Base-by-base conservation (phyloP, 768 basidiomycete species). In the Podaxis pistillaris region DNA sequence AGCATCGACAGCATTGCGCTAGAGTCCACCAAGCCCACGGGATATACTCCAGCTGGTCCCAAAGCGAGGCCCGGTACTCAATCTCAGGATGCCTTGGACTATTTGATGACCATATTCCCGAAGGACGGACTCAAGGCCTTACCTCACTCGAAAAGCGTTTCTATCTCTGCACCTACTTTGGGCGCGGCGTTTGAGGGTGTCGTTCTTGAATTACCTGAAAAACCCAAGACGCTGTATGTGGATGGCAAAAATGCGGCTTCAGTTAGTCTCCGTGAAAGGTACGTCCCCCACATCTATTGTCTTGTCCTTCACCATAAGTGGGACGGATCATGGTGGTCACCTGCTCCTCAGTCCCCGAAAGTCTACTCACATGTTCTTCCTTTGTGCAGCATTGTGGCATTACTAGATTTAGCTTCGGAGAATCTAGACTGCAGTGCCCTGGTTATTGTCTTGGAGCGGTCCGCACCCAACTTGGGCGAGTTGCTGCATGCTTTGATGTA, bases 401-500 rank as follows among this genome's bases (percentile, higher is more conserved):
- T 96, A 47, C 80, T 96, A 68, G 94, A 96, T 70, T 81, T 94
- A 36, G 93, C 94, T 58, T 91, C 93, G 73, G 94, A 95, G 74
- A 86, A 83, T 61, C 80, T 96, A 47, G 82, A 82, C 68, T 94
- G 93, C 74, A 83, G 83, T 46, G 86, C 89, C 17, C 82, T 96
- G 47, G 83, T 94, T 64, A 93, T 96, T 66, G 89, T 83, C 40
- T 78, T 96, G 60, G 90, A 93, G 73, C 85, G 89, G 67, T 81
- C 86, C 0, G 89, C 87, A 46, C 83, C 86, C 17, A 83, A 82
- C 59, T 81, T 95, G 59, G 84, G 88, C 67, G 85, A 86, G 69
- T 78, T 94, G 61, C 79, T 96, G 40, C 94, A 96, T 71, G 90
- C 94, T 55, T 81, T 96, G 65, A 92, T 96, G 91, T 96, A 96